Percentiles rank a stretch among this genome's conserved stretches.
These are phyloP conservation scores for Kokia cookei DNA, from an alignment of 441 rosid genomes.

Conservation along the genomic window DNA sequence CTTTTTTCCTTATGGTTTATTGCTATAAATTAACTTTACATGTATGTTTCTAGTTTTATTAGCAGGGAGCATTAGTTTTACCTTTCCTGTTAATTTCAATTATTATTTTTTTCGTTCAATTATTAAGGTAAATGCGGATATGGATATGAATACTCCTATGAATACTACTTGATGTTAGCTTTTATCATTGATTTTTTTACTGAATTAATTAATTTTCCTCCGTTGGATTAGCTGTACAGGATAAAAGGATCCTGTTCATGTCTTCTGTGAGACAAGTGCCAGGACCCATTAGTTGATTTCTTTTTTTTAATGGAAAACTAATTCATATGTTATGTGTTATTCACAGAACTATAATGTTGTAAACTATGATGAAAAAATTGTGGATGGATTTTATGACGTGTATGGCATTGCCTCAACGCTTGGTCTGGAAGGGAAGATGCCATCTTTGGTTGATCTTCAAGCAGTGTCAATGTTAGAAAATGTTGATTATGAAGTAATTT, in stretches of 20 bases:
- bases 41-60: not conserved
- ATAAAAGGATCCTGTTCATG: not conserved
- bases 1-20: not conserved
- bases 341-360: conserved; percentile 90
- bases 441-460: conserved; percentile 82
- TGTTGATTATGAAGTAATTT: conserved; percentile 74
- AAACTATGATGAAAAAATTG: conserved; percentile 75
- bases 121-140: not conserved
- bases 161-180: not conserved
- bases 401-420: conserved; percentile 61
- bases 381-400: conserved; percentile 92
- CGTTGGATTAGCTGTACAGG: not conserved
- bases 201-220: not conserved
- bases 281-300: not conserved
- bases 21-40: not conserved
- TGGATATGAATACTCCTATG: not conserved
- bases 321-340: conserved; percentile 7
- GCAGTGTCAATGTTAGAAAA: conserved; percentile 56
- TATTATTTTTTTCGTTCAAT: not conserved
- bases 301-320: not conserved
- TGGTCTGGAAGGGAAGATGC: conserved; percentile 68
- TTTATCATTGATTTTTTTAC: not conserved
- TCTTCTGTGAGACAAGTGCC: not conserved
- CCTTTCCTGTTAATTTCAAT: not conserved
- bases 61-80: not conserved